A percentile compares a stretch with the other conserved stretches of the same genome.
Conservation (phyloP, 495 filamentous ascomycete species). For the Penicillium cosmopolitanum region DNA sequence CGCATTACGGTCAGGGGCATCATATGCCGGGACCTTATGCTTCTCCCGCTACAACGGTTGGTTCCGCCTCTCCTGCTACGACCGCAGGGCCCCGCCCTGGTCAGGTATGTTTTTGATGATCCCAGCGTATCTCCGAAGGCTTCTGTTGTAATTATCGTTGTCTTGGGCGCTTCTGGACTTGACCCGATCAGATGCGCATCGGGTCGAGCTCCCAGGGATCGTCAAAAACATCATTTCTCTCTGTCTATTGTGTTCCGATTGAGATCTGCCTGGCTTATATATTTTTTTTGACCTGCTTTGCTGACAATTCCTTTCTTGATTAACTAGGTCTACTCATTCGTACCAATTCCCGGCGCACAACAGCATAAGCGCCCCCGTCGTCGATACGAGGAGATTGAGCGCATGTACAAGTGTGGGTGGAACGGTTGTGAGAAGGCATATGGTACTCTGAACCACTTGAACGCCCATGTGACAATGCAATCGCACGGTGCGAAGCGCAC, state of each 20-base stretch:
- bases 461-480: constrained; percentile 98
- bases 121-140: constrained; percentile 36
- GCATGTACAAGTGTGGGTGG: constrained; percentile 99
- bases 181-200: constrained; percentile 18
- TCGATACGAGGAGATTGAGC: constrained; percentile 97
- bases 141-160: constrained; percentile 37
- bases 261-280: constrained; percentile 11
- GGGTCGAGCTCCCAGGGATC: constrained; percentile 30
- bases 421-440: constrained; percentile 98
- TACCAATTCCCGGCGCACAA: constrained; percentile 95
- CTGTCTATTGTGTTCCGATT: neutral
- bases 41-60: constrained; percentile 62
- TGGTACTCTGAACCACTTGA: constrained; percentile 93
- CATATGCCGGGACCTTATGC: constrained; percentile 66
- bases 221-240: constrained; percentile 36
- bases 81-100: constrained; percentile 65
- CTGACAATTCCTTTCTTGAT: constrained; percentile 25
- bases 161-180: constrained; percentile 35
- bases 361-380: constrained; percentile 96
- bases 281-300: neutral
- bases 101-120: constrained; percentile 69
- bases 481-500: constrained; percentile 90
- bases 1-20: constrained; percentile 69
- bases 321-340: constrained; percentile 91
- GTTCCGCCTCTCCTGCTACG: constrained; percentile 60